Conservation (phyloP, 2,329 filamentous ascomycete species). For the Cryphonectria parasitica region DNA sequence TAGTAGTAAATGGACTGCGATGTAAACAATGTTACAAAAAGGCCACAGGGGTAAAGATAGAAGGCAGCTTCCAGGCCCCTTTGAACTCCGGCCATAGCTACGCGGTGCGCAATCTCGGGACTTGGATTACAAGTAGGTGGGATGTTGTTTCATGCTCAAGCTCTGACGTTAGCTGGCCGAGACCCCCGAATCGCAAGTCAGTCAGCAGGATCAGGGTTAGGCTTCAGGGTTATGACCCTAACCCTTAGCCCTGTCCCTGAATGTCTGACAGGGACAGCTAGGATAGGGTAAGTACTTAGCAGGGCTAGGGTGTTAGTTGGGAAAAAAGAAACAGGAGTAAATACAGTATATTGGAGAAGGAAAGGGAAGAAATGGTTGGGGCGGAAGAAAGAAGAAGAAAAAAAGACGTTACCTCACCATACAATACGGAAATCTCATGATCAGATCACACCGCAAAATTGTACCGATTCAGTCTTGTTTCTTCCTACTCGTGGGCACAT, state of each 20-base stretch:
- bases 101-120: not conserved
- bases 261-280: too few species aligned
- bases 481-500: too few species aligned
- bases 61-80: constrained; percentile 45
- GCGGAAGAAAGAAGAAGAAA: too few species aligned
- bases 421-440: too few species aligned
- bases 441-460: too few species aligned
- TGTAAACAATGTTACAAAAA: constrained; percentile 43
- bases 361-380: too few species aligned
- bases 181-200: not conserved
- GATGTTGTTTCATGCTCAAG: not conserved
- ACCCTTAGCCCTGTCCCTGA: too few species aligned
- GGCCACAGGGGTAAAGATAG: constrained; percentile 46
- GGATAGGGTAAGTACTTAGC: too few species aligned
- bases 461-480: too few species aligned
- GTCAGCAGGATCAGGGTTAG: not conserved
- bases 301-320: too few species aligned
- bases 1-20: constrained; percentile 45
- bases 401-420: too few species aligned
- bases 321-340: not conserved
- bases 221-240: not conserved
- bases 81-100: constrained; percentile 33
- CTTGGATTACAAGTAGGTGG: not conserved
- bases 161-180: not conserved
- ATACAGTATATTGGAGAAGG: too few species aligned